phyloP scores from a whole-genome alignment of 192 early-diverging fungal species.

The Neocallimastix lanati region DNA sequence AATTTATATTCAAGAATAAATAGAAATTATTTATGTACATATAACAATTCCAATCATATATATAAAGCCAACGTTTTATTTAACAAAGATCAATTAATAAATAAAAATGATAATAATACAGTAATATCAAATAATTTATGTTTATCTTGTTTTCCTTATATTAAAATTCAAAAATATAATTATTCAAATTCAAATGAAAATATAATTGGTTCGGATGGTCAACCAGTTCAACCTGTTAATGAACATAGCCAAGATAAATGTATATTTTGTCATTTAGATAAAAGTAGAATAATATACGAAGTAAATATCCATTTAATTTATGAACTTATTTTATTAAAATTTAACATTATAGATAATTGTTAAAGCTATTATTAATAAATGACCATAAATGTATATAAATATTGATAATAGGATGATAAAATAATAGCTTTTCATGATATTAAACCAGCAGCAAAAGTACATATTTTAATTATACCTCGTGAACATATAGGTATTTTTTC shows the following conservation, averaged over 20 bases:
- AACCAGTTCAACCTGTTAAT: background rate
- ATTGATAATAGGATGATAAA: background rate
- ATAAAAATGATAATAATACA: too few relatives aligned
- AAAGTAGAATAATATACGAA: background rate
- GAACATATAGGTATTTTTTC: background rate
- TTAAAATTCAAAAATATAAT: background rate
- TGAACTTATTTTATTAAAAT: too few relatives aligned
- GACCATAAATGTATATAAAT: too few relatives aligned
- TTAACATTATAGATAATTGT: too few relatives aligned
- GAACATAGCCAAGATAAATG: background rate
- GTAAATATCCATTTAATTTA: too few relatives aligned
- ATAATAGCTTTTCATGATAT: background rate
- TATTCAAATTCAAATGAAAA: background rate
- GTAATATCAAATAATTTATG: background rate
- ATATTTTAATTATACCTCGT: background rate
- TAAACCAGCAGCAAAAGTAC: background rate
- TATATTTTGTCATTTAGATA: background rate
- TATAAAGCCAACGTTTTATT: too few relatives aligned
- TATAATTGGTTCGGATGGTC: background rate
- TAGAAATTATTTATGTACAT: background rate
- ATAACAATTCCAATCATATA: background rate
- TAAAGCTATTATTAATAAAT: too few relatives aligned
- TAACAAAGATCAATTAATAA: background rate
- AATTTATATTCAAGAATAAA: background rate
- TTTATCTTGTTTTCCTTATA: background rate